Evolutionary conservation across 495 filamentous ascomycete species (phyloP).

Genomic region (Trichoderma orchidacearum): DNA sequence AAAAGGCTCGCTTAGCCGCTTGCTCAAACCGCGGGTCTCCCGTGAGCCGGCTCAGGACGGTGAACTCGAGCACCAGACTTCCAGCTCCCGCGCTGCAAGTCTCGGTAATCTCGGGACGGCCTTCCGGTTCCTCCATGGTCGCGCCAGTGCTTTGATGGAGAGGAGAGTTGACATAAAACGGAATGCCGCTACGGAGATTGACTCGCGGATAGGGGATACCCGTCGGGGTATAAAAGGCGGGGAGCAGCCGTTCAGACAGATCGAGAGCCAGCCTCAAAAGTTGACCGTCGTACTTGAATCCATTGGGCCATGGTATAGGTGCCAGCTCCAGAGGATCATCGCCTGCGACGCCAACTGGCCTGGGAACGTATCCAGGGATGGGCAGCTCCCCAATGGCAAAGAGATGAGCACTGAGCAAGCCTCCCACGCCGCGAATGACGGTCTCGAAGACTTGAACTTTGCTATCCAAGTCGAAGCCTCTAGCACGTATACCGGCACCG

Average conservation of each 20-base stretch:
- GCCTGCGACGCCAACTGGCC: slow-evolving; percentile 6
- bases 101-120: slow-evolving; percentile 67
- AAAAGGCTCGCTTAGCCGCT: slow-evolving; percentile 82
- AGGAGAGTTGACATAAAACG: slow-evolving; percentile 75
- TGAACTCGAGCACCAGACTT: slow-evolving; percentile 85
- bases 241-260: slow-evolving; percentile 68
- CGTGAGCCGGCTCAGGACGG: slow-evolving; percentile 75
- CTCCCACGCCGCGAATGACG: slow-evolving; percentile 85
- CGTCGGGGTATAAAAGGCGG: slow-evolving; percentile 78
- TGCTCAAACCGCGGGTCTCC: slow-evolving; percentile 78
- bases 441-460: slow-evolving; percentile 98
- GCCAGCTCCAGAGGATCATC: slow-evolving; percentile 22
- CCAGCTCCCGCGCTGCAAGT: slow-evolving; percentile 94
- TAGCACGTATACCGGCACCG: slow-evolving; percentile 57
- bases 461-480: slow-evolving; percentile 89
- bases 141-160: slow-evolving; percentile 32
- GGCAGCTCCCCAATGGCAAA: slow-evolving; percentile 85
- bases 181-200: slow-evolving; percentile 82
- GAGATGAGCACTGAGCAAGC: slow-evolving; percentile 80
- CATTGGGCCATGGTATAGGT: slow-evolving; percentile 58
- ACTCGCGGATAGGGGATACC: slow-evolving; percentile 91
- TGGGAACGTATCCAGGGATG: slow-evolving; percentile 59
- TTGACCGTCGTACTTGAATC: slow-evolving; percentile 80
- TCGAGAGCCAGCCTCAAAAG: slow-evolving; percentile 75
- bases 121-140: slow-evolving; percentile 12